Conservation (phyloP, 1,284 basidiomycete genomes). For the Naganishia albida region DNA sequence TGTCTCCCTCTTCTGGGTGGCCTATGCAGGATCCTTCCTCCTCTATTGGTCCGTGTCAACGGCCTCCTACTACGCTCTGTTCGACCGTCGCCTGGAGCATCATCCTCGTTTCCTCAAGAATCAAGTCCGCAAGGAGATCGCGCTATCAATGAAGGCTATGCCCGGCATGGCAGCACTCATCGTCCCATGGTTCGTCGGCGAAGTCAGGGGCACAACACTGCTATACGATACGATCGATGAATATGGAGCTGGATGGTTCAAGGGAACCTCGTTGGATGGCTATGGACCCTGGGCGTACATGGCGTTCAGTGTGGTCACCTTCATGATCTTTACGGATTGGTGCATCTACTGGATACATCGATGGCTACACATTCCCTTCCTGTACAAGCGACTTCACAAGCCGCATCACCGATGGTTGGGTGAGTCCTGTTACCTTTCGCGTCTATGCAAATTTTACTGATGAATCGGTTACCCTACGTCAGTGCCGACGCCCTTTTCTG, state of each 20-base stretch:
- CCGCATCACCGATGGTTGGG: conserved; percentile 98
- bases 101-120: conserved; percentile 89
- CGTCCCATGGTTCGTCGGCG: conserved; percentile 89
- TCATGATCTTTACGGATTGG: conserved; percentile 88
- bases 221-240: conserved; percentile 77
- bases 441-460: conserved; percentile 2
- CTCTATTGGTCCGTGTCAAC: conserved; percentile 86
- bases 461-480: conserved; percentile 27
- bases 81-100: conserved; percentile 94
- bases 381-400: conserved; percentile 92
- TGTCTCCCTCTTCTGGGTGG: conserved; percentile 72
- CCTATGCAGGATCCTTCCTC: conserved; percentile 74
- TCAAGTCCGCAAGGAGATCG: conserved; percentile 83
- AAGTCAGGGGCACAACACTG: conserved; percentile 81
- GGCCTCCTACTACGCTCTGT: conserved; percentile 81
- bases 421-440: conserved; percentile 55
- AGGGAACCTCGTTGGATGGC: conserved; percentile 38
- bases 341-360: conserved; percentile 93
- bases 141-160: conserved; percentile 72
- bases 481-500: conserved; percentile 96
- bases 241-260: conserved; percentile 57
- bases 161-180: conserved; percentile 78
- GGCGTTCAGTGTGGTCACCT: conserved; percentile 58
- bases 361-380: conserved; percentile 77
- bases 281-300: conserved; percentile 48